A percentile compares a stretch with the other conserved stretches of the same genome.
These are phyloP conservation scores for Lecanicillium sp. DNA, from an alignment of 2,329 filamentous ascomycete species.

Conservation along the genomic window DNA sequence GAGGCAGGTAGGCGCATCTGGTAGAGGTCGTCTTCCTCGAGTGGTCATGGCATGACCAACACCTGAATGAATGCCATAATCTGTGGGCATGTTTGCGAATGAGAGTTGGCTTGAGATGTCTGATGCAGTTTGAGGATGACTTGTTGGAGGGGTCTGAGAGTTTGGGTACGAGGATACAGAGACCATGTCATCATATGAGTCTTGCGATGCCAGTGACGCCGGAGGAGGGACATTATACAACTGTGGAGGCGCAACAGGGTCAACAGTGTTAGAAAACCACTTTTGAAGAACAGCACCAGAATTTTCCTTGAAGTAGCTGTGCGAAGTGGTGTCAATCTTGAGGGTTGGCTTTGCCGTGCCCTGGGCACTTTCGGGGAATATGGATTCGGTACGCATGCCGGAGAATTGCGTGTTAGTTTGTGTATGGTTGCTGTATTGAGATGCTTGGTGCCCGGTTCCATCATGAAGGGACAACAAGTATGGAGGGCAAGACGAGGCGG, in stretches of 20 bases:
- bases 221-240: constrained; percentile 7
- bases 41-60: too few relatives aligned
- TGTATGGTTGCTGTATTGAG: too few relatives aligned
- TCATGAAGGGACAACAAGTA: too few relatives aligned
- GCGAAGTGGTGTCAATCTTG: constrained; percentile 2
- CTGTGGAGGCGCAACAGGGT: constrained; percentile 5
- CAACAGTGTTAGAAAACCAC: constrained; percentile 3
- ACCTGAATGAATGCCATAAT: neutral
- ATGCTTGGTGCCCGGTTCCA: too few relatives aligned
- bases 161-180: neutral
- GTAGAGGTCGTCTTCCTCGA: too few relatives aligned
- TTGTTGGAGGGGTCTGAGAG: neutral
- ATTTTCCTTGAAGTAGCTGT: constrained; percentile 7
- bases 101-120: constrained; percentile 3
- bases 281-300: constrained; percentile 3
- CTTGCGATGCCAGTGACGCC: constrained; percentile 2
- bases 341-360: neutral
- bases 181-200: constrained; percentile 4
- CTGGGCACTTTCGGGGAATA: neutral
- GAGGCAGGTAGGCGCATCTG: too few relatives aligned
- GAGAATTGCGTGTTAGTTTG: too few relatives aligned
- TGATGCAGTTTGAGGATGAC: neutral
- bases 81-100: neutral
- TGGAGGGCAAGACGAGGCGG: too few relatives aligned
- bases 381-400: too few relatives aligned